phyloP scores from a whole-genome alignment of 805 yeast genomes.

The Lipomyces chichibuensis region DNA sequence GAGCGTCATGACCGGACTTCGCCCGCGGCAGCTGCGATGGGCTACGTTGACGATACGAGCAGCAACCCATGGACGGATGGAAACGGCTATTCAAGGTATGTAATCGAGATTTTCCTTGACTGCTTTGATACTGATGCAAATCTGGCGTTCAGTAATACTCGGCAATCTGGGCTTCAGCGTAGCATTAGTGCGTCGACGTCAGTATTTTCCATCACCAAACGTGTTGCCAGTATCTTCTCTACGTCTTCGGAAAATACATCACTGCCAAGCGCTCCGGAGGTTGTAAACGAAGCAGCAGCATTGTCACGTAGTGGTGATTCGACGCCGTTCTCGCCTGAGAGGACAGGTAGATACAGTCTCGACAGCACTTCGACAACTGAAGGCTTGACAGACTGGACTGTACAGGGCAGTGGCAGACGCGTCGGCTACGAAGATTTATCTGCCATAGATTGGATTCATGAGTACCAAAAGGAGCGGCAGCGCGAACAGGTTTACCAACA shows the following conservation, averaged over 20 bases:
- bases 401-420: constrained; percentile 15
- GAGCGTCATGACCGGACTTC: neutral
- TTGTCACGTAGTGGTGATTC: neutral
- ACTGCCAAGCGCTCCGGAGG: neutral
- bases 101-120: neutral
- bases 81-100: neutral
- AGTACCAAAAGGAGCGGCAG: constrained; percentile 41
- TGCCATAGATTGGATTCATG: constrained; percentile 45
- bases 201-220: neutral
- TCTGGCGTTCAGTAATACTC: neutral
- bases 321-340: constrained; percentile 12
- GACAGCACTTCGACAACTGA: constrained; percentile 24
- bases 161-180: neutral
- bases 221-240: constrained; percentile 1
- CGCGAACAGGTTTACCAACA: constrained; percentile 22
- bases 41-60: neutral
- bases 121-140: neutral
- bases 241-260: neutral
- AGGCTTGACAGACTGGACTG: constrained; percentile 17
- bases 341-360: constrained; percentile 15
- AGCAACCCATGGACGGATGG: neutral
- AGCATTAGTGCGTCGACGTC: neutral
- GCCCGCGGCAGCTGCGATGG: neutral
- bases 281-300: neutral
- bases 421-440: constrained; percentile 34